Conservation (phyloP, 192 early-diverging fungal species). For the Podila epigama region DNA sequence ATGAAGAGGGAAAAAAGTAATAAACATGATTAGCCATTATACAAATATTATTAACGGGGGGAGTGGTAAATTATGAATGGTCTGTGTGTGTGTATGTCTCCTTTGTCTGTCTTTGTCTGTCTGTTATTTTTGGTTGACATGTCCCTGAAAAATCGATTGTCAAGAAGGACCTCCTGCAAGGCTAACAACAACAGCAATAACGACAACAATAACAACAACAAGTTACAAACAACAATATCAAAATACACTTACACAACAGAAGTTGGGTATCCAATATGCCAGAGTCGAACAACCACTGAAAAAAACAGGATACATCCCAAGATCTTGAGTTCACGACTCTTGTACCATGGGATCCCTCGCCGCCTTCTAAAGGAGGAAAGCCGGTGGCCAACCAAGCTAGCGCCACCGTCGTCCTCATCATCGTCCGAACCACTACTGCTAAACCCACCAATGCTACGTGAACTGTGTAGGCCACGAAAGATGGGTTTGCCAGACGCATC, state of each 20-base stretch:
- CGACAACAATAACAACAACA: not conserved
- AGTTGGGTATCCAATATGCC: slow-evolving; percentile 69
- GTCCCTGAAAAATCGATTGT: too few relatives aligned
- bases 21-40: too few relatives aligned
- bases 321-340: slow-evolving; percentile 29
- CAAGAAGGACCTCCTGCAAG: too few relatives aligned
- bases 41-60: too few relatives aligned
- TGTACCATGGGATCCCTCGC: slow-evolving; percentile 28
- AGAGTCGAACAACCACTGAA: slow-evolving; percentile 71
- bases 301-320: slow-evolving; percentile 22
- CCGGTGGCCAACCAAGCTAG: slow-evolving; percentile 10
- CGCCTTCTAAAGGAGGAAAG: slow-evolving; percentile 32
- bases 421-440: slow-evolving; percentile 27
- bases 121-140: too few relatives aligned
- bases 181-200: not conserved
- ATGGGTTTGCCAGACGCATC: slow-evolving; percentile 34
- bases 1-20: too few relatives aligned
- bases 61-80: too few relatives aligned
- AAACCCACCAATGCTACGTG: slow-evolving; percentile 18
- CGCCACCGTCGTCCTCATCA: slow-evolving; percentile 20
- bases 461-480: slow-evolving; percentile 23
- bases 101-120: too few relatives aligned
- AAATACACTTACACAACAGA: slow-evolving; percentile 48
- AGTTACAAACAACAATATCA: not conserved
- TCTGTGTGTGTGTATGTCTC: too few relatives aligned